These are phyloP conservation scores for Dactylellina drechsleri DNA, from an alignment of 2,329 filamentous ascomycete species.

Conservation along the genomic window DNA sequence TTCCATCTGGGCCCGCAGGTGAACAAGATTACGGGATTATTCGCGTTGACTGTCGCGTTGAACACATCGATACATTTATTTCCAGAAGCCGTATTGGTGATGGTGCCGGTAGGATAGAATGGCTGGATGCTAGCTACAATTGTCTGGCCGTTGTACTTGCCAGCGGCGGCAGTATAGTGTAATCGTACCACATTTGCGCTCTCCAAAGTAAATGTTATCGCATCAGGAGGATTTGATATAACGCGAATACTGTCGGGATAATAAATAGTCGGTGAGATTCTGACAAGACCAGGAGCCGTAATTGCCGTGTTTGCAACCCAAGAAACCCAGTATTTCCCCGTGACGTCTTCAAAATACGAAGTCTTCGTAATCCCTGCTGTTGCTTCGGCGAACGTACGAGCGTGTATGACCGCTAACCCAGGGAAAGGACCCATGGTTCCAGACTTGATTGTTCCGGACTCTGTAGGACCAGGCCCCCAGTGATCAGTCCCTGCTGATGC, in stretches of 20 bases:
- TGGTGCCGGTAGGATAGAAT: slow-evolving; percentile 47
- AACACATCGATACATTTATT: slow-evolving; percentile 49
- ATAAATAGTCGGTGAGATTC: slow-evolving; percentile 42
- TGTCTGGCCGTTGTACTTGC: slow-evolving; percentile 17
- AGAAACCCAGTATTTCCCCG: slow-evolving; percentile 49
- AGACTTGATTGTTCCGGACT: slow-evolving; percentile 7
- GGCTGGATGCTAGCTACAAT: slow-evolving; percentile 41
- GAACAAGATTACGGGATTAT: slow-evolving; percentile 41
- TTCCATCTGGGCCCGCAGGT: slow-evolving; percentile 49
- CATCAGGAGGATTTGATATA: slow-evolving; percentile 36
- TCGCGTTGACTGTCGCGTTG: slow-evolving; percentile 20
- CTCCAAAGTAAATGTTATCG: slow-evolving; percentile 28
- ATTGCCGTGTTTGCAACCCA: slow-evolving; percentile 47
- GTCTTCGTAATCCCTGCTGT: slow-evolving; percentile 48
- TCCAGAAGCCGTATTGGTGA: slow-evolving; percentile 38
- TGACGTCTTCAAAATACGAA: slow-evolving; percentile 44
- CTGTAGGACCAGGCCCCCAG: slow-evolving; percentile 4
- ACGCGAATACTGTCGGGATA: slow-evolving; percentile 51
- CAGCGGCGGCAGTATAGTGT: slow-evolving; percentile 25
- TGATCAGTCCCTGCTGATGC: slow-evolving; percentile 17
- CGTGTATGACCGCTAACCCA: slow-evolving; percentile 24
- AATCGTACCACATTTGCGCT: slow-evolving; percentile 45
- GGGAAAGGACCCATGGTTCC: slow-evolving; percentile 13
- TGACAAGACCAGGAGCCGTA: slow-evolving; percentile 35
- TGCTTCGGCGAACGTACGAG: slow-evolving; percentile 47